Conservation (phyloP, 768 basidiomycete genomes). For the Termitomyces sp. region DNA sequence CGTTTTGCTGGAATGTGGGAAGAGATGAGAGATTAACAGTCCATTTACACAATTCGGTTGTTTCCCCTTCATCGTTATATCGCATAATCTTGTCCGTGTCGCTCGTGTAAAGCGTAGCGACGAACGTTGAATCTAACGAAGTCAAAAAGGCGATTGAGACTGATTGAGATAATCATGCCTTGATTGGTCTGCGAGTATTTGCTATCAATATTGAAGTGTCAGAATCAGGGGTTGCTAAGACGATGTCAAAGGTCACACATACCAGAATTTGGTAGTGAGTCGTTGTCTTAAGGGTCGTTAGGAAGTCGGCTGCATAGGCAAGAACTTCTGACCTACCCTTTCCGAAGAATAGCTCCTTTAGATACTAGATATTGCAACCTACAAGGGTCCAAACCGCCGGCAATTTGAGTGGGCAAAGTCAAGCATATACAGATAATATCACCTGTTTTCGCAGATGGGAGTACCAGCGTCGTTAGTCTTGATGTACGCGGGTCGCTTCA, state of each 20-base stretch:
- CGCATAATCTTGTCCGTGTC: conserved; percentile 72
- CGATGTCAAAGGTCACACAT: conserved; percentile 18
- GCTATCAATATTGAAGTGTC: conserved; percentile 26
- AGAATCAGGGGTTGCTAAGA: neutral
- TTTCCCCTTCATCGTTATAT: conserved; percentile 83
- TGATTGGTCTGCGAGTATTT: conserved; percentile 70
- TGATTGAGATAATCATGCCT: conserved; percentile 20
- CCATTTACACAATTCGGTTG: conserved; percentile 77
- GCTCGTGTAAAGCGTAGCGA: conserved; percentile 78
- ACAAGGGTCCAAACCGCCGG: conserved; percentile 12
- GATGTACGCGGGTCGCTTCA: conserved; percentile 84
- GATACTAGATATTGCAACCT: conserved; percentile 85
- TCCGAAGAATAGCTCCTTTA: conserved; percentile 82
- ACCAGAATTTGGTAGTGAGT: conserved; percentile 81
- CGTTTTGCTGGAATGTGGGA: conserved; percentile 74
- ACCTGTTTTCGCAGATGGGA: conserved; percentile 83
- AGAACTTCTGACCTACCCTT: conserved; percentile 51
- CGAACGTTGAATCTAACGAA: conserved; percentile 65
- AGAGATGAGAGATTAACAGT: conserved; percentile 77
- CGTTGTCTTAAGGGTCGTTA: conserved; percentile 51
- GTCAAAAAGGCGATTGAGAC: neutral
- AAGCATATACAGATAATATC: conserved; percentile 18
- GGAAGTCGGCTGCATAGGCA: conserved; percentile 16
- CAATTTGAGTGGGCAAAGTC: conserved; percentile 15
- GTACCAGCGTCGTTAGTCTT: conserved; percentile 70